Evolutionary conservation across 2,329 filamentous ascomycete genomes (phyloP), one percentile per base, ranked within the genome.

Genomic region (Hirsutella minnesotensis): DNA sequence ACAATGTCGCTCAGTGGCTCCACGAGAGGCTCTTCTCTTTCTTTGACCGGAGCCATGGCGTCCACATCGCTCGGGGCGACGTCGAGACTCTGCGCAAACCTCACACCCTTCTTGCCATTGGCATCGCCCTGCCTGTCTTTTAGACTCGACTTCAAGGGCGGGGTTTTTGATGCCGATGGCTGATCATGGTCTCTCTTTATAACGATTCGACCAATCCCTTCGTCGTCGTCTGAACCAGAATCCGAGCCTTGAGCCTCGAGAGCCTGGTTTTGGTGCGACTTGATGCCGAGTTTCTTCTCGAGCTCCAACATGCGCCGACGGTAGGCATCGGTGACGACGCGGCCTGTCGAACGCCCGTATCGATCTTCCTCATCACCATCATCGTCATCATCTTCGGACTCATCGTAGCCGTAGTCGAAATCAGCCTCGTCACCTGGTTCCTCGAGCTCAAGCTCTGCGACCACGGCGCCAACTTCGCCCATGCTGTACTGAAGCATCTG

Each of bases 401-500:
- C 70, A 3, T 35, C 74, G 2, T 68, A 65, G 33, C 75, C 70
- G 16, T 76, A 69, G 12, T 70, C 65, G 34, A 70, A 64, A n/a
- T 71, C 69, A 38, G 73, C 63, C 9, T 74, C 69, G n/a, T 68
- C 70, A 12, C 70, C 68, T 20, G 70, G 75, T 46, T 89, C 81
- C 48, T 94, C 86, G 2, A 96, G 62, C 45, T 94, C 78, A 38
- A 98, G 74, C 63, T 96, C 88, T 15, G 92, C 92, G 15, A 98
- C 92, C 3, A 98, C 85, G 31, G 86, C 79, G 4, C 88, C 87
- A 44, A 98, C 81, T 60, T 96, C 90, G 37, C 83, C 81, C 62
- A 95, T 72, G 47, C 86, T 82, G 57, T 96, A 98, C 48, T 85
- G 75, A 8, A 96, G 71, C 89, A 98, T 96, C 55, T 95, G 81